These are phyloP conservation scores for Nematocida minor DNA, from an alignment of 371 early-diverging fungal species.

Conservation along the genomic window DNA sequence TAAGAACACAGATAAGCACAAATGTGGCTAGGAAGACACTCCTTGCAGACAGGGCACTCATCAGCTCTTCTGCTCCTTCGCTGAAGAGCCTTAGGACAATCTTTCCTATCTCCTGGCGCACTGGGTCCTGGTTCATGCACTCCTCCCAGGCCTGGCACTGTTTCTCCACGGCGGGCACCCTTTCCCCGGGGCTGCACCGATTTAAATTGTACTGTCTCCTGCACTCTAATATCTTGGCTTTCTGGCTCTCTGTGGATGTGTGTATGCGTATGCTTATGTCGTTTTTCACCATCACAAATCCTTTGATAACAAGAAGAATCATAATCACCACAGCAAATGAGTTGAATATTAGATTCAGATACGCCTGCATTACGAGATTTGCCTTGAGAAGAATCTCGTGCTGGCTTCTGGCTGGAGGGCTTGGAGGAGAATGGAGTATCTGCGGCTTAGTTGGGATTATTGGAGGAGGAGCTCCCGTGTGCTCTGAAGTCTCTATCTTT, in stretches of 20 bases:
- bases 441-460: neutral
- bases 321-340: slow-evolving; percentile 40
- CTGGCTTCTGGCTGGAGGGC: neutral
- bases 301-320: slow-evolving; percentile 42
- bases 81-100: slow-evolving; percentile 60
- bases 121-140: slow-evolving; percentile 69
- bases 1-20: slow-evolving; percentile 10
- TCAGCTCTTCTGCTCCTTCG: slow-evolving; percentile 60
- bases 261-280: slow-evolving; percentile 56
- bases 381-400: slow-evolving; percentile 21
- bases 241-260: slow-evolving; percentile 23
- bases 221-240: slow-evolving; percentile 67
- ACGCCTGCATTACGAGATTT: slow-evolving; percentile 40
- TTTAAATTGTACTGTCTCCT: slow-evolving; percentile 70
- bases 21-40: slow-evolving; percentile 4
- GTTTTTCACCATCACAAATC: slow-evolving; percentile 51
- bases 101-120: slow-evolving; percentile 56
- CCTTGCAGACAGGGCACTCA: slow-evolving; percentile 52
- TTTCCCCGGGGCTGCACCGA: slow-evolving; percentile 69
- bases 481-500: neutral
- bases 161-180: slow-evolving; percentile 73
- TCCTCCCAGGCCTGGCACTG: slow-evolving; percentile 72
- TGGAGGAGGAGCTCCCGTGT: neutral
- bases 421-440: neutral
- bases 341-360: slow-evolving; percentile 55